Conservation (phyloP, 495 filamentous ascomycete genomes). For the Aspergillus panamensis region DNA sequence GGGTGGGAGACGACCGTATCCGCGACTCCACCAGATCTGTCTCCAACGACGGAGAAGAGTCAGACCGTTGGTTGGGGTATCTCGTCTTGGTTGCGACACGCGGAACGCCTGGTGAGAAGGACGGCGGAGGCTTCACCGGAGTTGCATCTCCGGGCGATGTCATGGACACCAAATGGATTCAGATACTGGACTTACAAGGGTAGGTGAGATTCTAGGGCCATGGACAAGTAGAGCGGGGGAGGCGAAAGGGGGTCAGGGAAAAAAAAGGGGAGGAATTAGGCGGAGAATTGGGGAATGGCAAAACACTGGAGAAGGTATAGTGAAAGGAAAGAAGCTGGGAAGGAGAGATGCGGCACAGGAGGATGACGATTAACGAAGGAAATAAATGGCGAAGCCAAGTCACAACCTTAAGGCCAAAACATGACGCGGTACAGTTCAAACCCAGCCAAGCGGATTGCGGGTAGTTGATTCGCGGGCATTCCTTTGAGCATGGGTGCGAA, state of each 20-base stretch:
- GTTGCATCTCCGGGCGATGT: slow-evolving; percentile 59
- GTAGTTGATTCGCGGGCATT: slow-evolving; percentile 3
- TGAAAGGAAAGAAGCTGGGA: not conserved
- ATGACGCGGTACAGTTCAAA: slow-evolving; percentile 14
- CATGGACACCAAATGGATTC: slow-evolving; percentile 50
- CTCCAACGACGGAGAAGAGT: slow-evolving; percentile 42
- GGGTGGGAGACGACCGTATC: slow-evolving; percentile 49
- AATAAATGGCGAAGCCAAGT: slow-evolving; percentile 26
- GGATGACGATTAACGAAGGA: slow-evolving; percentile 18
- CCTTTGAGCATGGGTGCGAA: slow-evolving; percentile 6
- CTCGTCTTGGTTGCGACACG: slow-evolving; percentile 52
- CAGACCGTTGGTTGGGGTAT: slow-evolving; percentile 37
- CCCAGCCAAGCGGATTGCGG: slow-evolving; percentile 18
- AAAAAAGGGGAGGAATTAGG: not conserved
- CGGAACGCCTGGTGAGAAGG: slow-evolving; percentile 51
- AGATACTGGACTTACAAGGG: slow-evolving; percentile 11
- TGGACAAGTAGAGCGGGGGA: slow-evolving; percentile 24
- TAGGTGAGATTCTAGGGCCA: slow-evolving; percentile 28
- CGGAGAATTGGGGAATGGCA: not conserved
- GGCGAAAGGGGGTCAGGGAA: not conserved
- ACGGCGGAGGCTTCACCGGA: slow-evolving; percentile 58
- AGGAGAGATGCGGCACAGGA: not conserved
- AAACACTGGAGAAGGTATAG: not conserved
- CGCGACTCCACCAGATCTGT: slow-evolving; percentile 48
- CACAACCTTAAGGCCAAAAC: slow-evolving; percentile 23